These are phyloP conservation scores for Hemileccinum impolitum DNA, from an alignment of 768 basidiomycete species.

Conservation along the genomic window DNA sequence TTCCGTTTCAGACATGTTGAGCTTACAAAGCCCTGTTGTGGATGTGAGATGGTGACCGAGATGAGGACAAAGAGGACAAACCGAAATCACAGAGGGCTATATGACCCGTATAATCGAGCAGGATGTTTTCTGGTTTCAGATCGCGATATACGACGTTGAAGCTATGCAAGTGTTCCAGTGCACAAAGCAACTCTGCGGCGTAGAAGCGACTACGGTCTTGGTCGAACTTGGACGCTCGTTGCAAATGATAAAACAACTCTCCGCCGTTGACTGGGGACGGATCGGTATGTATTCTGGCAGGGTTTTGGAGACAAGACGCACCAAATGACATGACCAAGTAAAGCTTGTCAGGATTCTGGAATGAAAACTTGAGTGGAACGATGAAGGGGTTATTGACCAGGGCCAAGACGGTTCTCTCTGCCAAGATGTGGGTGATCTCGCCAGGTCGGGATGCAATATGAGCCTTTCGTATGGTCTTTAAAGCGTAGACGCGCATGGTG, in stretches of 20 bases:
- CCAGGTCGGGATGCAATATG: conserved; percentile 95
- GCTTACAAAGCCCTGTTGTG: conserved; percentile 71
- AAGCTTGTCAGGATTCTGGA: conserved; percentile 96
- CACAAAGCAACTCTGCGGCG: conserved; percentile 94
- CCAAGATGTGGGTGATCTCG: conserved; percentile 97
- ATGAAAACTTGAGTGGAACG: conserved; percentile 98
- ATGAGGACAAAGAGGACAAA: conserved; percentile 16
- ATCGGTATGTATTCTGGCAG: background rate
- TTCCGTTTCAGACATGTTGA: conserved; percentile 97
- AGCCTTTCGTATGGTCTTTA: conserved; percentile 98
- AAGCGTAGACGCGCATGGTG: conserved; percentile 93
- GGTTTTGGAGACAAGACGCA: conserved; percentile 31
- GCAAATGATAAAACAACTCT: conserved; percentile 96
- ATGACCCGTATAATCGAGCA: conserved; percentile 96
- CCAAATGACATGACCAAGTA: conserved; percentile 98
- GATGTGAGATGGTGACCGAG: conserved; percentile 1
- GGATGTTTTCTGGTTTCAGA: conserved; percentile 96
- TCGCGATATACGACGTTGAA: conserved; percentile 99
- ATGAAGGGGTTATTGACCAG: conserved; percentile 99
- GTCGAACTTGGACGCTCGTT: conserved; percentile 95
- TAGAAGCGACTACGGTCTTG: conserved; percentile 93
- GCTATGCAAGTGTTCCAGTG: conserved; percentile 91
- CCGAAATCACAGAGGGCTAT: conserved; percentile 98
- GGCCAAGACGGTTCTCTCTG: conserved; percentile 94
- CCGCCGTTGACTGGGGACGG: conserved; percentile 79